Percentiles rank a stretch among this genome's conserved stretches.
Conservation (phyloP, 495 filamentous ascomycete genomes). For the Cercophora samala region DNA sequence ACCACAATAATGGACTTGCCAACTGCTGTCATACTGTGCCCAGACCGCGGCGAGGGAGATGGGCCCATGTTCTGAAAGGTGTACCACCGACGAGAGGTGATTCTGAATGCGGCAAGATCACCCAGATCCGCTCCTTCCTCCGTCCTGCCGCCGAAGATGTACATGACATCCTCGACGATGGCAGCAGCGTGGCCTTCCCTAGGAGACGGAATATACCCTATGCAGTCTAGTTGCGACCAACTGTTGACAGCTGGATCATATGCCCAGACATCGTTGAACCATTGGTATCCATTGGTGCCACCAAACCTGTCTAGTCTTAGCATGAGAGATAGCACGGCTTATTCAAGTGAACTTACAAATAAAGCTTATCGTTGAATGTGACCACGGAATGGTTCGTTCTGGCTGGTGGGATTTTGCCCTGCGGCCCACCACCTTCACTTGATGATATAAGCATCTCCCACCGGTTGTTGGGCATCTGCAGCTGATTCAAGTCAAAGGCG, state of each 20-base stretch:
- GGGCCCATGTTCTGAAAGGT: conserved; percentile 99
- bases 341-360: conserved; percentile 67
- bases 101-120: conserved; percentile 92
- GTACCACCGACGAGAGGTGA: conserved; percentile 90
- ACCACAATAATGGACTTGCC: conserved; percentile 88
- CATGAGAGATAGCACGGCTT: conserved; percentile 1
- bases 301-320: conserved; percentile 66
- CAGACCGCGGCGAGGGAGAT: conserved; percentile 86
- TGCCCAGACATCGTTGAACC: conserved; percentile 99
- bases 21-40: conserved; percentile 95
- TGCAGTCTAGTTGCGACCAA: conserved; percentile 90
- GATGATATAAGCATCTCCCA: conserved; percentile 89
- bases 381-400: conserved; percentile 94
- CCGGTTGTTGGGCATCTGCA: conserved; percentile 81
- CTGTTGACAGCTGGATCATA: conserved; percentile 79
- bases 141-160: conserved; percentile 96
- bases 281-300: conserved; percentile 86
- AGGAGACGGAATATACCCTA: conserved; percentile 90
- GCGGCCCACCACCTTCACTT: conserved; percentile 63
- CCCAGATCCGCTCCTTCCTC: conserved; percentile 89
- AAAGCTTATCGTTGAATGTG: conserved; percentile 90
- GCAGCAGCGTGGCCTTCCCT: conserved; percentile 94
- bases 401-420: conserved; percentile 75
- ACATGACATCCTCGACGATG: conserved; percentile 96
- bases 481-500: conserved; percentile 91